Conservation (phyloP, 1,139 yeast genomes). For the Taphrina wiesneri region DNA sequence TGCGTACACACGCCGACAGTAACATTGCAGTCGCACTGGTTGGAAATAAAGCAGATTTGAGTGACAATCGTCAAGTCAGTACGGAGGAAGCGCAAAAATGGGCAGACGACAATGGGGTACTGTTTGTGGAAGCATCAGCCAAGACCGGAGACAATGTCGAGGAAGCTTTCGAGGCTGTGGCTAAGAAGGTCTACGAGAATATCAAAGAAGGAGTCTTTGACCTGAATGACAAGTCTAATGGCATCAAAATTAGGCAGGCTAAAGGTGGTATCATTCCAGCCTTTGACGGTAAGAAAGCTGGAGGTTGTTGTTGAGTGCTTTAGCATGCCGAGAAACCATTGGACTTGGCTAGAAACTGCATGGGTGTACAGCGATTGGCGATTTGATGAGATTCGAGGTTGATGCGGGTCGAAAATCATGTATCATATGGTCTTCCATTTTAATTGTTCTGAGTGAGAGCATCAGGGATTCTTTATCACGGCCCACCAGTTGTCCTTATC, state of each 20-base stretch:
- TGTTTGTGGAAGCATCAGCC: constrained; percentile 86
- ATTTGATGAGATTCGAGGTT: not conserved
- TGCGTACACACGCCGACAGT: constrained; percentile 50
- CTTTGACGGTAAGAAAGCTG: constrained; percentile 15
- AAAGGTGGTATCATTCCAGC: constrained; percentile 28
- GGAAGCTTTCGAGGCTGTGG: constrained; percentile 83
- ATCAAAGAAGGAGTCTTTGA: constrained; percentile 45
- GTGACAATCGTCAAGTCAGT: constrained; percentile 56
- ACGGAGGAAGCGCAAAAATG: constrained; percentile 47
- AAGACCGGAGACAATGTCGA: constrained; percentile 85
- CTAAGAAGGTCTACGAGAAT: constrained; percentile 58
- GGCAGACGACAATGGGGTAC: constrained; percentile 36
- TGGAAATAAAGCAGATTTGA: constrained; percentile 57
- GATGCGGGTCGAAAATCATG: not conserved
- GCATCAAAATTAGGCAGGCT: constrained; percentile 24
- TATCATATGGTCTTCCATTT: not conserved
- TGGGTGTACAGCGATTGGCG: not conserved
- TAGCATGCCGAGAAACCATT: not conserved
- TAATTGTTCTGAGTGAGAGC: not conserved
- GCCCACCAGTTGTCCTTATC: constrained; percentile 97
- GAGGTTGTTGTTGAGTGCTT: constrained; percentile 1
- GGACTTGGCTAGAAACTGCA: not conserved
- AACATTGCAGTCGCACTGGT: constrained; percentile 51
- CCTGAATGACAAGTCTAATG: constrained; percentile 42
- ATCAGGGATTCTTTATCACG: constrained; percentile 33